Percentiles rank a stretch among this genome's conserved stretches.
Conservation (phyloP, 768 basidiomycete species). For the Multifurca ochricompacta region DNA sequence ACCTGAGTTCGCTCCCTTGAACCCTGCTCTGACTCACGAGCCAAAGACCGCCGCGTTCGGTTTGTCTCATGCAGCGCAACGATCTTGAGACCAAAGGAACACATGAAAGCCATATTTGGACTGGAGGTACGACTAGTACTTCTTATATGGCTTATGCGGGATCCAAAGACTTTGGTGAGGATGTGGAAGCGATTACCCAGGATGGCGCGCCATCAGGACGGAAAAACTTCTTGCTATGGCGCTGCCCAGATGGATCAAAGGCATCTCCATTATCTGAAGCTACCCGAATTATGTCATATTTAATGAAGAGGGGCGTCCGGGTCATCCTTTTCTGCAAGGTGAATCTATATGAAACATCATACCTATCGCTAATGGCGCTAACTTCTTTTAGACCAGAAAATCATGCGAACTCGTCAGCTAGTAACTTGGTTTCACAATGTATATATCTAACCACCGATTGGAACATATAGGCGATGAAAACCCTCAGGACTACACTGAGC, state of each 20-base stretch:
- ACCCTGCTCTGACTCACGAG: not conserved
- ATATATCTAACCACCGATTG: not conserved
- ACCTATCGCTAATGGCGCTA: not conserved
- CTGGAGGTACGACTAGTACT: slow-evolving; percentile 33
- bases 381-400: slow-evolving; percentile 54
- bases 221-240: slow-evolving; percentile 80
- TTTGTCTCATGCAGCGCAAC: slow-evolving; percentile 90
- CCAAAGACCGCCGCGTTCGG: slow-evolving; percentile 42
- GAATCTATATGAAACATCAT: not conserved
- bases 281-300: slow-evolving; percentile 60
- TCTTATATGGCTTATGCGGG: not conserved
- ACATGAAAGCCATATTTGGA: slow-evolving; percentile 74
- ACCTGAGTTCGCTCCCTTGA: not conserved
- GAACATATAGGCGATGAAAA: slow-evolving; percentile 61
- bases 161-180: slow-evolving; percentile 24
- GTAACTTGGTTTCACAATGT: not conserved
- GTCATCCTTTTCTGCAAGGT: slow-evolving; percentile 90
- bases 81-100: slow-evolving; percentile 62
- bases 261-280: slow-evolving; percentile 61
- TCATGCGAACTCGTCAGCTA: slow-evolving; percentile 66
- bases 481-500: slow-evolving; percentile 59
- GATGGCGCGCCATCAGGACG: slow-evolving; percentile 78
- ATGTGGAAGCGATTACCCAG: slow-evolving; percentile 61
- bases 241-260: slow-evolving; percentile 49
- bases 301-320: slow-evolving; percentile 76